Evolutionary conservation across 306 rosid species (phyloP).

Genomic region (Pyrus bretschneideri): DNA sequence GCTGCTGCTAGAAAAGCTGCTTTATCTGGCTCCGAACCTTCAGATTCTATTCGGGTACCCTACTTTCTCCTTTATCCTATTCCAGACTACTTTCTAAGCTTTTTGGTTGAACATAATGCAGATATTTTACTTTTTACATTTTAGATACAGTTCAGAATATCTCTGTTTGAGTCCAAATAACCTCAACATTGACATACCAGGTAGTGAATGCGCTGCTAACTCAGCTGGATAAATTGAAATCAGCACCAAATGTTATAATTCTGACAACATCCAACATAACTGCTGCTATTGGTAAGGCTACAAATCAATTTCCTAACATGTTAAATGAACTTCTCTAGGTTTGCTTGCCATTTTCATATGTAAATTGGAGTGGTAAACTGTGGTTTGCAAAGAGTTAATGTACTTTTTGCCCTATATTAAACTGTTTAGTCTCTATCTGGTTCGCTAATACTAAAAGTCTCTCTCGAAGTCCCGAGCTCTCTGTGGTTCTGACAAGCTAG

Average conservation of each 20-base stretch:
- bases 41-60: conserved; percentile 93
- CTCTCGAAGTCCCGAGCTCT: background rate
- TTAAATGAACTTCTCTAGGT: background rate
- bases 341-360: background rate
- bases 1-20: conserved; percentile 99
- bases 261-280: conserved; percentile 95
- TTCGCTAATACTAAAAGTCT: background rate
- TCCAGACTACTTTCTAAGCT: background rate
- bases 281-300: conserved; percentile 83
- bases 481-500: background rate
- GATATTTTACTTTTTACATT: background rate
- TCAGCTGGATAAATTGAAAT: conserved; percentile 90
- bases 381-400: background rate
- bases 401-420: background rate
- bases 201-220: conserved; percentile 94
- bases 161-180: conserved; percentile 2
- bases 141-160: background rate
- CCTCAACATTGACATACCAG: conserved; percentile 45
- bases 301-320: conserved; percentile 3
- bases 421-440: background rate
- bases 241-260: conserved; percentile 85
- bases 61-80: background rate
- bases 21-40: conserved; percentile 96
- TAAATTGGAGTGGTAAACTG: background rate
- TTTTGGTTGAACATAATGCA: background rate